Conservation (phyloP, 371 early-diverging fungal species). For the Cladochytrium tenue region DNA sequence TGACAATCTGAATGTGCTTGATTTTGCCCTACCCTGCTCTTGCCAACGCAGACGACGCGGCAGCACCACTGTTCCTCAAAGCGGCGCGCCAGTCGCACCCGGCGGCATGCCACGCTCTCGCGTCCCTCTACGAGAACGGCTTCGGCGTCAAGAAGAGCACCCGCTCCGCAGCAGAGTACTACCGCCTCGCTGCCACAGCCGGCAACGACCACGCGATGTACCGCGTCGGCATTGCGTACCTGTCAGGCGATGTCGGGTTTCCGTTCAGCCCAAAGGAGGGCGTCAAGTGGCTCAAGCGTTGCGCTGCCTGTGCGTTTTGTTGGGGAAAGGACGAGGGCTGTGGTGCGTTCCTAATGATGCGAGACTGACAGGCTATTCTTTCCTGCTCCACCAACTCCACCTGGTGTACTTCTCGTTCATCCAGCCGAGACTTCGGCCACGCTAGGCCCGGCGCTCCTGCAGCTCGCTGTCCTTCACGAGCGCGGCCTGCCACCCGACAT, state of each 20-base stretch:
- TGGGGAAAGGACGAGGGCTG: too few species aligned
- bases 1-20: too few species aligned
- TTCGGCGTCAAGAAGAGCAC: not conserved
- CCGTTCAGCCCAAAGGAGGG: constrained; percentile 4
- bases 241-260: not conserved
- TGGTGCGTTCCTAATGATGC: too few species aligned
- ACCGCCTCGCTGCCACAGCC: not conserved
- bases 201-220: constrained; percentile 3
- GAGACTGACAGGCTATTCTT: too few species aligned
- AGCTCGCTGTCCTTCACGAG: not conserved
- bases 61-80: not conserved
- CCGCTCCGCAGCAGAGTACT: not conserved
- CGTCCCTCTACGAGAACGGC: not conserved
- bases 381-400: too few species aligned
- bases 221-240: not conserved
- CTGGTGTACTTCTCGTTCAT: too few species aligned
- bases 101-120: not conserved
- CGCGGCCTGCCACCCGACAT: not conserved
- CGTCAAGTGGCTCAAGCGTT: constrained; percentile 2
- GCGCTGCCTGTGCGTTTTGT: too few species aligned
- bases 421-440: not conserved
- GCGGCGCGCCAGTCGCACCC: constrained; percentile 1
- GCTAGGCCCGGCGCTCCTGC: not conserved
- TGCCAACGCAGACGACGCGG: not conserved
- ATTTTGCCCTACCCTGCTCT: too few species aligned